phyloP scores from a whole-genome alignment of 2,329 filamentous ascomycete genomes.

The Cladophialophora immunda region DNA sequence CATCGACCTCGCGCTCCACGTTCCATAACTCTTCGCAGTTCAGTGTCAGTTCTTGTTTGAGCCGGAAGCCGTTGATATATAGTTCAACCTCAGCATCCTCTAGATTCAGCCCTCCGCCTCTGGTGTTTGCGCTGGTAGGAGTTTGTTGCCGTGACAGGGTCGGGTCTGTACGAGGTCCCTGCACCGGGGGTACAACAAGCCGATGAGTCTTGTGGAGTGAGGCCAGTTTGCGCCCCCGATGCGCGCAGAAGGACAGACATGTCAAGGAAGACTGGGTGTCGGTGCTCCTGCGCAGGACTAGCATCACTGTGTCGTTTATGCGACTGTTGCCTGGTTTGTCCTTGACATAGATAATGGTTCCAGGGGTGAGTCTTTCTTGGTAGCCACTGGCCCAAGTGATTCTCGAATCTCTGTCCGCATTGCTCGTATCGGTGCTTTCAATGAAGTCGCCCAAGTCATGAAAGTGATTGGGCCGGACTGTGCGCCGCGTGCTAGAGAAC shows the following conservation, averaged over 20 bases:
- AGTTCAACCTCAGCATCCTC: not conserved
- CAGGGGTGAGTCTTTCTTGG: not conserved
- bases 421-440: not conserved
- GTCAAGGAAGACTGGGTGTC: slow-evolving; percentile 9
- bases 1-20: slow-evolving; percentile 7
- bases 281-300: slow-evolving; percentile 3
- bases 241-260: slow-evolving; percentile 9
- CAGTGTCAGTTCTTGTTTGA: not conserved
- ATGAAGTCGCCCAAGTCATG: slow-evolving; percentile 3
- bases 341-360: slow-evolving; percentile 7
- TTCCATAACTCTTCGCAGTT: slow-evolving; percentile 11
- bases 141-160: not conserved
- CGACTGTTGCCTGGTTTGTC: not conserved
- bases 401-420: not conserved
- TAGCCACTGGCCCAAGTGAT: not conserved
- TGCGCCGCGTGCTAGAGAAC: slow-evolving; percentile 2
- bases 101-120: not conserved
- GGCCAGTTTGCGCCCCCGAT: not conserved
- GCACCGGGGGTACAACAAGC: not conserved
- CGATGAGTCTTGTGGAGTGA: slow-evolving; percentile 1
- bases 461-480: not conserved
- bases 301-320: slow-evolving; percentile 1
- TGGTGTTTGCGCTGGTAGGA: not conserved
- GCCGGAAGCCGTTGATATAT: not conserved
- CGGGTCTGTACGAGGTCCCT: not conserved